phyloP scores from a whole-genome alignment of 805 yeast species.

The Limtongozyma cylindracea region DNA sequence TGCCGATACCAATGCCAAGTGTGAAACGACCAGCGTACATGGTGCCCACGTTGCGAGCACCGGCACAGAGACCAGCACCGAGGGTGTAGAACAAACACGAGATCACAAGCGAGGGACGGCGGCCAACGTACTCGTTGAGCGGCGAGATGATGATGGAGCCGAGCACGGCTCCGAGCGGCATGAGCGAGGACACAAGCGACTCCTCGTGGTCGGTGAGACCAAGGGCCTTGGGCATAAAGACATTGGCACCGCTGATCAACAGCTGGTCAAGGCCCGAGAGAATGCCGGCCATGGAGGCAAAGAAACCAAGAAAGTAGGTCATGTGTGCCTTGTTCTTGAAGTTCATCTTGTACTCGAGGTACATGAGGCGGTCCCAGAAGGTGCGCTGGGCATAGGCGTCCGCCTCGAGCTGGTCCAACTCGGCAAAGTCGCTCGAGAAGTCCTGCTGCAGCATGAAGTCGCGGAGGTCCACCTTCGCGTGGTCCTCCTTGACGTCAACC shows the following conservation, averaged over 20 bases:
- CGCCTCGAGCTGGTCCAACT: conserved; percentile 8
- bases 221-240: conserved; percentile 19
- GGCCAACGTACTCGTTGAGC: conserved; percentile 25
- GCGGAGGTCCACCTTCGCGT: conserved; percentile 5
- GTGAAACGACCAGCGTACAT: conserved; percentile 29
- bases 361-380: conserved; percentile 11
- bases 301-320: conserved; percentile 21
- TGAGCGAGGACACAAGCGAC: conserved; percentile 28
- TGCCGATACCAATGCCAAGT: conserved; percentile 39
- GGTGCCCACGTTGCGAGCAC: conserved; percentile 8
- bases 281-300: conserved; percentile 39
- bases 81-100: conserved; percentile 34
- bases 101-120: conserved; percentile 24
- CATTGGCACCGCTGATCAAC: conserved; percentile 34
- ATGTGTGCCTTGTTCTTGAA: conserved; percentile 16
- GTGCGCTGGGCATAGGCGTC: conserved; percentile 8
- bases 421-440: conserved; percentile 10
- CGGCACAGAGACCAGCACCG: conserved; percentile 32
- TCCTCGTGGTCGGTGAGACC: conserved; percentile 13
- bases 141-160: conserved; percentile 40
- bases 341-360: conserved; percentile 11
- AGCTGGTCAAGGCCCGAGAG: conserved; percentile 48
- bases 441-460: conserved; percentile 9
- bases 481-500: too few species aligned
- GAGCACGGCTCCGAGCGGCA: conserved; percentile 48